Conservation (phyloP, 2,329 filamentous ascomycete genomes). For the Remersonia thermophila region DNA sequence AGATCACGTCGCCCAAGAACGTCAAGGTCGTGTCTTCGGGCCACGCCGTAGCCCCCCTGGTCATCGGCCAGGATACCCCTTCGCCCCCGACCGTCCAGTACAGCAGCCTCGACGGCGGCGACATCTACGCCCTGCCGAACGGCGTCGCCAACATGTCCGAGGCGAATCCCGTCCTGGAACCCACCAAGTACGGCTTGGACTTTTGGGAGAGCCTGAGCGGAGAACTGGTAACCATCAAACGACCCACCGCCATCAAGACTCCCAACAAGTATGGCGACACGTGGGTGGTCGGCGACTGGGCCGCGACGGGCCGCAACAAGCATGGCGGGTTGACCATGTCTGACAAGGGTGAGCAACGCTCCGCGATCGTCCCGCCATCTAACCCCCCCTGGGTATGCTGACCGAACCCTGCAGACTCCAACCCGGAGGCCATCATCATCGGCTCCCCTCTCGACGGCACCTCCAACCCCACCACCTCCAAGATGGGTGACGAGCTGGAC, state of each 20-base stretch:
- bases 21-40: slow-evolving; percentile 40
- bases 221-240: slow-evolving; percentile 52
- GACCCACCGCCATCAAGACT: slow-evolving; percentile 42
- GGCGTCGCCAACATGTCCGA: slow-evolving; percentile 44
- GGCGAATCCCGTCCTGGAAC: slow-evolving; percentile 48
- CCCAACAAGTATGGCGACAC: slow-evolving; percentile 56
- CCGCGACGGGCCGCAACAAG: slow-evolving; percentile 46
- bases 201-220: slow-evolving; percentile 62
- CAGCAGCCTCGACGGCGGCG: slow-evolving; percentile 50
- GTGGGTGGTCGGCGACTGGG: slow-evolving; percentile 57
- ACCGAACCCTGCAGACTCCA: slow-evolving; percentile 38
- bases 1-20: slow-evolving; percentile 45
- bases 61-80: slow-evolving; percentile 45
- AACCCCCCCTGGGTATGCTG: neutral
- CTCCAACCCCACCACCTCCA: slow-evolving; percentile 44
- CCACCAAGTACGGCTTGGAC: slow-evolving; percentile 52
- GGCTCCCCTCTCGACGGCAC: slow-evolving; percentile 53
- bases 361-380: neutral
- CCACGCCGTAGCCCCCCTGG: slow-evolving; percentile 42
- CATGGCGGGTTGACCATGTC: slow-evolving; percentile 54
- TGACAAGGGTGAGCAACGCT: slow-evolving; percentile 30
- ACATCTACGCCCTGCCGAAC: slow-evolving; percentile 54
- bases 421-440: slow-evolving; percentile 57
- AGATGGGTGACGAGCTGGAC: slow-evolving; percentile 51
- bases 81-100: slow-evolving; percentile 50